Base-by-base conservation (phyloP, 176 grass and related monocot species). In the Oryza australiensis region DNA sequence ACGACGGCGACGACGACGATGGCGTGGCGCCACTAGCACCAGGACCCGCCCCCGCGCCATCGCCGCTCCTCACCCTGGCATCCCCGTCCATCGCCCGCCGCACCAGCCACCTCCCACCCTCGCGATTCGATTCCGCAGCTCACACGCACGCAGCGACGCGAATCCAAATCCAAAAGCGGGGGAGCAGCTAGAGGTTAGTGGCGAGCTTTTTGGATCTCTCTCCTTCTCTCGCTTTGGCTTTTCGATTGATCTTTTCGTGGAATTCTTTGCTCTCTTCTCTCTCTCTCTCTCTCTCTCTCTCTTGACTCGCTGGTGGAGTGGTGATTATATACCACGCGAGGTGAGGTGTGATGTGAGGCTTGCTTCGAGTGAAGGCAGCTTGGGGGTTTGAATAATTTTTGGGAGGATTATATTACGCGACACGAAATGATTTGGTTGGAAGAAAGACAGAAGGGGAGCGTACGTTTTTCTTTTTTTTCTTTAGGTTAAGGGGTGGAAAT, bases 341-440 rank as follows among this genome's bases (percentile, higher is more conserved):
- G 34, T 7, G 20, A 37, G 35, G 35, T 37, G 35, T 9, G 51
- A 9, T 37, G 35, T 9, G 51, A 9, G 22, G 51, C 0, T 69
- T 46, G 45, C 24, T 70, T 29, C 11, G 23, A 20, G 42, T 15
- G 76, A 20, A 59, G 29, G 53, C 23, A 64, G 2, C 16, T 66
- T 38, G 63, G 35, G 35, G 16, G 11, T 59, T 69, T 60, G 55
- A 70, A 43, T 13, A 53, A 26, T 12, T 26, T 53, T 82, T 81
- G 23, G 15, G 0, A 18, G 22, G 87, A 11, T 89, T 77, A 62
- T 46, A 59, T 27, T 74, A 24, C 27, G 70, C 6, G 12, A 43
- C 76, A 81, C 76, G 87, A 71, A 81, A 85, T 51, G 55, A 71
- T 84, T 80, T 24, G 65, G 77, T 26, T n/a, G 77, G 42, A 85